Evolutionary conservation across 2,329 filamentous ascomycete species (phyloP), one percentile per base, ranked within the genome.

Genomic region (Cryphonectria nitschkei): DNA sequence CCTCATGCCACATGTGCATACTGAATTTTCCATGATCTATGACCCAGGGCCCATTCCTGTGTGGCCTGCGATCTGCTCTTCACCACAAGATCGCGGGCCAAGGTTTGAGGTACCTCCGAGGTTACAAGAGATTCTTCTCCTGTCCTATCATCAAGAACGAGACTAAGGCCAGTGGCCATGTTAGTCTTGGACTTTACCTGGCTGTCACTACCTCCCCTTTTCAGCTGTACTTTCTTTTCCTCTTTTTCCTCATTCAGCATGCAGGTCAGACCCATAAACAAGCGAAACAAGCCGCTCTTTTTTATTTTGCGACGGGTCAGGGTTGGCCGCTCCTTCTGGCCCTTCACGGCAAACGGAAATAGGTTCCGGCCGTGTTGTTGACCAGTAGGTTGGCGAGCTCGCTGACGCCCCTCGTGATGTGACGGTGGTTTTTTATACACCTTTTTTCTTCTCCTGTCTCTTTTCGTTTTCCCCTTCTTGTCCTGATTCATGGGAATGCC

Each of bases 1-100:
- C 34, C 32, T 65, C 50, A 54, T 63, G 60, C 67, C 66, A 70
- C 68, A 65, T 69, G 65, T 39, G 52, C 39, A 32, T 67, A 46
- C 34, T 50, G 60, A 32, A 50, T 37, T 65, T 50, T 50, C 29
- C 63, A 32, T 34, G 50, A 19, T 64, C 43, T 64, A 46, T 66
- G 43, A 60, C 41, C 11, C n/a, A 60, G 60, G 60, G n/a, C 37
- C 32, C 68, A 70, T 54, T 52, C 61, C 61, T 64, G 37, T 41
- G 61, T 46, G 61, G 22, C 37, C 37, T 22, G 26, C 14, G 37
- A 13, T 39, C 14, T 43, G 22, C 22, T n/a, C 46, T n/a, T 50
- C 22, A 8, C 16, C n/a, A 11, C 39, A 9, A 62, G 37, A 4
- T 16, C 7, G 37, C 19, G 41, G 39, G 13, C 22, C 41, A 22